These are phyloP conservation scores for Pichia sp. DNA, from an alignment of 1,139 yeast genomes.

Conservation along the genomic window DNA sequence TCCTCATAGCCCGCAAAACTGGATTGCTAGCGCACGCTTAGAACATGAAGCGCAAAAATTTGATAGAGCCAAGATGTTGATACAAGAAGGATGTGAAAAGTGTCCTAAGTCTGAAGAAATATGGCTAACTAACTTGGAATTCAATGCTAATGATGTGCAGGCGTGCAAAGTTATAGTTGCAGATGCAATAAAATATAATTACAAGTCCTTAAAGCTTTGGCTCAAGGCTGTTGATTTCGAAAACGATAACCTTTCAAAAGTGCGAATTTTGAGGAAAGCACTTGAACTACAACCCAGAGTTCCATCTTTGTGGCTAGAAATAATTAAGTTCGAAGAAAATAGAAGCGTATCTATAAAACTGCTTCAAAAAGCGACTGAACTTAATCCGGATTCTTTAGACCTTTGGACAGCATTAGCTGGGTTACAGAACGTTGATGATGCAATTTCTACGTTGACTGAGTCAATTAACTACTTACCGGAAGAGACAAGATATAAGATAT, in stretches of 20 bases:
- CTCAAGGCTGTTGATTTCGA: constrained; percentile 64
- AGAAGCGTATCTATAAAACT: constrained; percentile 49
- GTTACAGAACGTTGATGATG: constrained; percentile 39
- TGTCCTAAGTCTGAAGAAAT: constrained; percentile 68
- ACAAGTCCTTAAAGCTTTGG: constrained; percentile 66
- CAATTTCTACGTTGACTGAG: constrained; percentile 50
- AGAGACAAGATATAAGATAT: constrained; percentile 47
- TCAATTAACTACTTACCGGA: constrained; percentile 54
- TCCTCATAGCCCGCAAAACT: constrained; percentile 71
- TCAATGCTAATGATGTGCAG: constrained; percentile 50
- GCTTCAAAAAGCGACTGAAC: constrained; percentile 63
- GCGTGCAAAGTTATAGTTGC: constrained; percentile 55
- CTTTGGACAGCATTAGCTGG: constrained; percentile 49
- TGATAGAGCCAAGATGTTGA: constrained; percentile 54
- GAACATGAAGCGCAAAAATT: constrained; percentile 65
- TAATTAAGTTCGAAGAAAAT: constrained; percentile 49
- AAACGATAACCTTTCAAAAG: constrained; percentile 47
- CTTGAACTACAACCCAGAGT: constrained; percentile 49
- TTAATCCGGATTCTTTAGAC: constrained; percentile 59
- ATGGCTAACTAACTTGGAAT: constrained; percentile 77
- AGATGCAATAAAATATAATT: constrained; percentile 59
- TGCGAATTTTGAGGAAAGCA: constrained; percentile 58
- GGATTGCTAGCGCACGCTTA: constrained; percentile 84
- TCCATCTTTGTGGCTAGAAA: constrained; percentile 49
- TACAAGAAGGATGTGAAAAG: constrained; percentile 66